These are phyloP conservation scores for Microbotryum silenes-acaulis DNA, from an alignment of 1,284 basidiomycete genomes.

Conservation along the genomic window DNA sequence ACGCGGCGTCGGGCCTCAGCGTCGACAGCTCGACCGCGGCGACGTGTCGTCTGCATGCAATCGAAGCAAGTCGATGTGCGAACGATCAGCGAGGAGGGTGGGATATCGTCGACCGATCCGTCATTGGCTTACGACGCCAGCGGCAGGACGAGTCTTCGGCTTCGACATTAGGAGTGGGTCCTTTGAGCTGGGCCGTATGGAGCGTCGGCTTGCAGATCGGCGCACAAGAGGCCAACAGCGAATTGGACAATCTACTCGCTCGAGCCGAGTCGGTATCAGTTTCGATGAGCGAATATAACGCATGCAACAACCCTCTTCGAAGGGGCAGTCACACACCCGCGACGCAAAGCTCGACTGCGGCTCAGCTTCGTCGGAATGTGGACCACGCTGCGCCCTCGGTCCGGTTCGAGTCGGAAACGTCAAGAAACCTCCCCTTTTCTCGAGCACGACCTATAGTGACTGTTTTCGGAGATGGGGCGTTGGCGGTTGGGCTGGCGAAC, in stretches of 20 bases:
- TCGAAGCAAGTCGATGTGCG: conserved; percentile 51
- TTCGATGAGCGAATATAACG: background rate
- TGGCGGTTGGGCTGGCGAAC: conserved; percentile 20
- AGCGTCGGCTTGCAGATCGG: background rate
- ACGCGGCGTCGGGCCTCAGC: conserved; percentile 3
- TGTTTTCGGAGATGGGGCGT: background rate
- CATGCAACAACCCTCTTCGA: background rate
- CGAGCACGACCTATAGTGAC: conserved; percentile 14
- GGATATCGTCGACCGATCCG: conserved; percentile 50
- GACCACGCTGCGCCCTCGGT: background rate
- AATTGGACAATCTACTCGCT: conserved; percentile 3
- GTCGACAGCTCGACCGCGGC: background rate
- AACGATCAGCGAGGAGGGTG: conserved; percentile 62
- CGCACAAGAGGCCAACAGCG: conserved; percentile 6
- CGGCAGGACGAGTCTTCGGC: conserved; percentile 34
- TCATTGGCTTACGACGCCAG: conserved; percentile 57
- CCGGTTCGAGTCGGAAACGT: background rate
- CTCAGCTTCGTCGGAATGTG: background rate
- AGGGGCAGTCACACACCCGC: background rate
- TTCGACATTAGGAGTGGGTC: background rate
- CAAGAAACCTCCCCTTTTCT: conserved; percentile 20
- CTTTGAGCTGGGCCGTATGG: conserved; percentile 19
- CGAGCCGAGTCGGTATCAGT: background rate
- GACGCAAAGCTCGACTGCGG: background rate
- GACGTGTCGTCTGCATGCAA: conserved; percentile 38